Percentiles rank a stretch among this genome's conserved stretches.
Evolutionary conservation across 192 early-diverging fungal genomes (phyloP).

Genomic region (Spinellus fusiger): DNA sequence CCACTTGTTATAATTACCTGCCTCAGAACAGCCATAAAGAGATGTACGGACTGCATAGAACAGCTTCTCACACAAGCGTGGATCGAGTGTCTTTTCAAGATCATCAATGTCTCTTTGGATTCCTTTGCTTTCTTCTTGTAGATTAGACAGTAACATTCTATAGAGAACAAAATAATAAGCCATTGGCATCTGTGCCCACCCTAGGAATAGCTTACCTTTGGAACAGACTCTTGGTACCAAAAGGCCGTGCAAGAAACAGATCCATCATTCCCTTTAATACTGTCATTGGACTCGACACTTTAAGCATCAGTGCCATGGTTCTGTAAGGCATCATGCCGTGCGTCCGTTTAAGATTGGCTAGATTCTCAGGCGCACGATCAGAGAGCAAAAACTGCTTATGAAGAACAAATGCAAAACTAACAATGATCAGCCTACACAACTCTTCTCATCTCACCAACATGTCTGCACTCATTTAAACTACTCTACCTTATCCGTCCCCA

Average conservation of each 20-base stretch:
- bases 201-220: conserved; percentile 30
- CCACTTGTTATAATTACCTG: not conserved
- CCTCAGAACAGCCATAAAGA: not conserved
- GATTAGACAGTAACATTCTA: conserved; percentile 44
- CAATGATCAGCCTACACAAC: not conserved
- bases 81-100: conserved; percentile 14
- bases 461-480: not conserved
- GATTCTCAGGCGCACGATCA: conserved; percentile 40
- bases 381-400: conserved; percentile 48
- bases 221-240: conserved; percentile 44
- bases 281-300: conserved; percentile 46
- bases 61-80: conserved; percentile 37
- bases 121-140: conserved; percentile 41
- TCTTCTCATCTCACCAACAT: not conserved
- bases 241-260: conserved; percentile 50
- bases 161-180: not conserved
- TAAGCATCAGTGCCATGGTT: conserved; percentile 39
- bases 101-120: conserved; percentile 36
- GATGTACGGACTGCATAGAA: conserved; percentile 30
- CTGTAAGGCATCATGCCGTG: conserved; percentile 47
- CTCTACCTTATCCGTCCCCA: conserved; percentile 47
- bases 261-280: conserved; percentile 49
- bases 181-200: not conserved
- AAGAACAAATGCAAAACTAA: conserved; percentile 45
- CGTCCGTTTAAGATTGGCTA: conserved; percentile 43